Percentiles rank a stretch among this genome's conserved stretches.
Evolutionary conservation across 371 early-diverging fungal species (phyloP).

Genomic region (Mortierella sp.): DNA sequence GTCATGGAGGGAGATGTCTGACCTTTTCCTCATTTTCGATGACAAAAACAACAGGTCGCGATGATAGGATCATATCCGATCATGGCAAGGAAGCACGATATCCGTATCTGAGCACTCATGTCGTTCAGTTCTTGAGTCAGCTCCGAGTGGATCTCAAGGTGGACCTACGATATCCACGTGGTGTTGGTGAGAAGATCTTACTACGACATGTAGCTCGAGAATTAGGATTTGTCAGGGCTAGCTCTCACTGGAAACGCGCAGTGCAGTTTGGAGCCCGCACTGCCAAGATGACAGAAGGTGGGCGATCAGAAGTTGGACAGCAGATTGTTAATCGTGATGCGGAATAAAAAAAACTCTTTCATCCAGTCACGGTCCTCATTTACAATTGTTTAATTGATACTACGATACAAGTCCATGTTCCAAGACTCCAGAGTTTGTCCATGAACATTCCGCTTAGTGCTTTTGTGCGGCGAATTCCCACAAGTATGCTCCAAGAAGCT

Average conservation of each 20-base stretch:
- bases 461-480: conserved; percentile 76
- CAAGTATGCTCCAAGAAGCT: conserved; percentile 90
- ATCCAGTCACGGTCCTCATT: too few species aligned
- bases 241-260: conserved; percentile 85
- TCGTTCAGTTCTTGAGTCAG: conserved; percentile 73
- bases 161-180: conserved; percentile 82
- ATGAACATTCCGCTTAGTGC: conserved; percentile 15
- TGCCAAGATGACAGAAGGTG: conserved; percentile 87
- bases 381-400: too few species aligned
- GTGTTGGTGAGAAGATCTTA: conserved; percentile 93
- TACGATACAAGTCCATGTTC: too few species aligned
- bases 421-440: too few species aligned
- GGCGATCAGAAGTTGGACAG: conserved; percentile 71
- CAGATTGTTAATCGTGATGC: conserved; percentile 45
- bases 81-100: conserved; percentile 91
- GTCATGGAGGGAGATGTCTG: not conserved
- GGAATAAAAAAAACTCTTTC: too few species aligned
- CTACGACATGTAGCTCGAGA: conserved; percentile 72
- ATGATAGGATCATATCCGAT: conserved; percentile 93
- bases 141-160: conserved; percentile 84
- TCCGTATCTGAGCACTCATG: conserved; percentile 84
- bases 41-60: conserved; percentile 71
- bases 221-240: conserved; percentile 68
- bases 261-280: conserved; percentile 97
- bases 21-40: conserved; percentile 5